Evolutionary conservation across 495 filamentous ascomycete species (phyloP).

Genomic region (Tuber umbilicatum): DNA sequence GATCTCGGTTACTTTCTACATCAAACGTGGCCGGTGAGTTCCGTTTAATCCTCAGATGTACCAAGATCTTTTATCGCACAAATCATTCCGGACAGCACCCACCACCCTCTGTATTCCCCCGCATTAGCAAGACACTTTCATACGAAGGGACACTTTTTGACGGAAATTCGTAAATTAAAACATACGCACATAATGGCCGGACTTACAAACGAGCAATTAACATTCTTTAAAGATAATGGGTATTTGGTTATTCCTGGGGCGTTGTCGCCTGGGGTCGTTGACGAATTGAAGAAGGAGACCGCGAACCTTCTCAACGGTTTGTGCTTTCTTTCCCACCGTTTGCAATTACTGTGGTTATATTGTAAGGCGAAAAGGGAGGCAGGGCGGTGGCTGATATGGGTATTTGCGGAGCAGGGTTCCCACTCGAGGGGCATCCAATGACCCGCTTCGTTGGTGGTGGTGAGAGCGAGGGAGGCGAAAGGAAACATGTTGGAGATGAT

Average conservation of each 20-base stretch:
- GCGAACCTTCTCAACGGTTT: constrained; percentile 57
- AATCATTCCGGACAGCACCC: neutral
- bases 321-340: constrained; percentile 3
- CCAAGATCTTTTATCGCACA: neutral
- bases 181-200: constrained; percentile 39
- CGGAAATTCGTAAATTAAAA: neutral
- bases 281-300: constrained; percentile 66
- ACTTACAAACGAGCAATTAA: constrained; percentile 65
- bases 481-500: constrained; percentile 76
- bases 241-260: constrained; percentile 83
- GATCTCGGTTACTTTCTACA: neutral
- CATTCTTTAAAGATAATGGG: constrained; percentile 69
- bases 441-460: constrained; percentile 83
- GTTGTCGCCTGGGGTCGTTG: constrained; percentile 57
- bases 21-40: neutral
- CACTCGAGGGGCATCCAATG: constrained; percentile 74
- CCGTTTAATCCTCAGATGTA: neutral
- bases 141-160: neutral
- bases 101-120: neutral
- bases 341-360: neutral
- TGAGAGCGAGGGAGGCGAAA: constrained; percentile 48
- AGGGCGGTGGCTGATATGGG: neutral
- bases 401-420: constrained; percentile 49
- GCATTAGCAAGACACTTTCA: neutral
- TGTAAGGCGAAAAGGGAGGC: neutral